phyloP scores from a whole-genome alignment of 1,284 basidiomycete species.

The Tilletia setariae region DNA sequence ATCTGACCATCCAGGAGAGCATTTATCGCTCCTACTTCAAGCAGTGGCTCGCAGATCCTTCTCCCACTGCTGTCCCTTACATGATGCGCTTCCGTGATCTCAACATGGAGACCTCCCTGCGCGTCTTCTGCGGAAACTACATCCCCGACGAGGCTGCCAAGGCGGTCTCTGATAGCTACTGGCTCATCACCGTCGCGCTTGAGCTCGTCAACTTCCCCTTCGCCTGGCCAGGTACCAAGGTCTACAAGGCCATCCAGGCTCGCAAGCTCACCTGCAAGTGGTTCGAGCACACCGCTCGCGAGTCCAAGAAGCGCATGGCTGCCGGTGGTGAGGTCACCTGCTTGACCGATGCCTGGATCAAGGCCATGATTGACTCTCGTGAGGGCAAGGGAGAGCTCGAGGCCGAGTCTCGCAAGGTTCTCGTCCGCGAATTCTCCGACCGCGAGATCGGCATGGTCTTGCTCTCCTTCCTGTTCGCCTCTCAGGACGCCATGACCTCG shows the following conservation, averaged over 20 bases:
- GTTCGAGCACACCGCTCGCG: constrained; percentile 74
- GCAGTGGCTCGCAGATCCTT: constrained; percentile 52
- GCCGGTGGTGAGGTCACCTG: constrained; percentile 78
- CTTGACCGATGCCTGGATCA: constrained; percentile 89
- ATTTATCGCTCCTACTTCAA: constrained; percentile 76
- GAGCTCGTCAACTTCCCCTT: constrained; percentile 99
- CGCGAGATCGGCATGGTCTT: constrained; percentile 96
- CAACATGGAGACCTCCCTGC: constrained; percentile 96
- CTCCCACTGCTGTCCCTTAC: constrained; percentile 57
- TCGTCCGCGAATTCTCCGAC: constrained; percentile 76
- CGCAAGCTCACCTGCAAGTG: constrained; percentile 83
- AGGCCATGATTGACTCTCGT: constrained; percentile 64
- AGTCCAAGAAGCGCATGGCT: constrained; percentile 80
- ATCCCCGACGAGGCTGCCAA: constrained; percentile 73
- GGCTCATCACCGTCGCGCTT: constrained; percentile 88
- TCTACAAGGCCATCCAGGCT: constrained; percentile 89
- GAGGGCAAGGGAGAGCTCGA: constrained; percentile 61
- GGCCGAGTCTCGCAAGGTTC: constrained; percentile 56
- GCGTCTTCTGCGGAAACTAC: constrained; percentile 89
- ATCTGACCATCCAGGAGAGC: constrained; percentile 79
- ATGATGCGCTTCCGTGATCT: constrained; percentile 88
- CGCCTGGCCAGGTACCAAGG: constrained; percentile 74
- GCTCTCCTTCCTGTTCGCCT: constrained; percentile 88
- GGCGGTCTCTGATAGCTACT: constrained; percentile 90
- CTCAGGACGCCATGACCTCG: constrained; percentile 91